phyloP scores from a whole-genome alignment of 2,329 filamentous ascomycete species.

The Chlorencoelia australis region DNA sequence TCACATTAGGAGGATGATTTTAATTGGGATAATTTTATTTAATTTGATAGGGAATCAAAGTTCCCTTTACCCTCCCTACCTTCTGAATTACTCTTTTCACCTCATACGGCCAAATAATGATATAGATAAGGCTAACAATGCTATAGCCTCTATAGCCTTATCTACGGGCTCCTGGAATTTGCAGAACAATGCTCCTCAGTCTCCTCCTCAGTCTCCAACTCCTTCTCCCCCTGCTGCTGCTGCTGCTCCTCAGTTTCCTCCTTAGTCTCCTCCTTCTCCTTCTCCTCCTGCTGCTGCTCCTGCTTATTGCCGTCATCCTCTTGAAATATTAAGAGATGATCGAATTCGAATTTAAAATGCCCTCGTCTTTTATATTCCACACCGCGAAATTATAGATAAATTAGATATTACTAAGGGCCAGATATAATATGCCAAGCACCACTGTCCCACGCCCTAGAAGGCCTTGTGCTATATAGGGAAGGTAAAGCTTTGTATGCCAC shows the following conservation, averaged over 20 bases:
- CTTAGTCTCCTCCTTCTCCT: too few species aligned
- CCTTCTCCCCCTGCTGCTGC: too few species aligned
- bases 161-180: not conserved
- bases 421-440: not conserved
- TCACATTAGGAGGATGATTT: too few species aligned
- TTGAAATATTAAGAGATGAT: too few species aligned
- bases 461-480: not conserved
- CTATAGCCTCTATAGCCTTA: not conserved
- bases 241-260: too few species aligned
- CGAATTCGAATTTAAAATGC: not conserved
- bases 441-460: not conserved
- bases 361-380: not conserved
- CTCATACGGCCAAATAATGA: not conserved
- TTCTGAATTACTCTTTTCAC: not conserved
- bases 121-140: not conserved
- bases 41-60: too few species aligned
- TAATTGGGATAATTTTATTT: too few species aligned
- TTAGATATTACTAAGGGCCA: not conserved
- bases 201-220: not conserved
- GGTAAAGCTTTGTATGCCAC: not conserved
- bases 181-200: not conserved
- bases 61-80: not conserved
- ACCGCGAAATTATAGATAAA: not conserved
- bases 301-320: too few species aligned
- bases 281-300: too few species aligned